Evolutionary conservation across 2,329 filamentous ascomycete genomes (phyloP), one percentile per base, ranked within the genome.

Genomic region (Xylariaceae sp.): DNA sequence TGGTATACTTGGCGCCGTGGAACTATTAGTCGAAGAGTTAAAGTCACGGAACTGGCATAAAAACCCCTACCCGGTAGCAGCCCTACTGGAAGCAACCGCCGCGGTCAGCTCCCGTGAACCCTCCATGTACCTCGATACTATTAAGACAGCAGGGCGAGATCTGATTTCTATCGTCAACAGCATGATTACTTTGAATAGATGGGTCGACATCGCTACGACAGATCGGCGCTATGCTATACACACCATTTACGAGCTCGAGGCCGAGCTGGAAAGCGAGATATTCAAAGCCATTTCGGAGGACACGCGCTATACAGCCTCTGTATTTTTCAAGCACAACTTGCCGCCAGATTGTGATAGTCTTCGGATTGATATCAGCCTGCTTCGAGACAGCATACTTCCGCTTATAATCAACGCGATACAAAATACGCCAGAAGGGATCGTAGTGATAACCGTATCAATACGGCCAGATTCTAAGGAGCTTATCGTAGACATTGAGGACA

Each of bases 1-100:
- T 24, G 40, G 40, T 18, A 43, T 43, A 6, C 24, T 43, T 15
- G 40, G 40, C 5, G 5, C n/a, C 21, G 40, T 16, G 13, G 40
- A 43, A 16, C 24, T 43, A 13, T 23, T 43, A 5, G 40, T 23
- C 21, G 40, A 43, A 23, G 40, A 43, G 40, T 43, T 43, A 23
- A 26, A n/a, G 24, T 10, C n/a, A 16, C 6, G 16, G 6, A 13
- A 24, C 11, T 16, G 13, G 6, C 21, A 30, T 16, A 23, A 27
- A 9, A 16, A 20, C 4, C 6, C 24, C 24, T 10, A 29, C 18
- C 37, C 6, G 16, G 20, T 41, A 10, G 9, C 37, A 15, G 20
- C 8, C 7, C 8, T 41, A 15, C 20, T 41, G 20, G 15, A 41
- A 21, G 6, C 21, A 21, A 7, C 23, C 9, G 6, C 37, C 10